phyloP scores from a whole-genome alignment of 106 monocot species.

The Alisma plantagoaquatica region DNA sequence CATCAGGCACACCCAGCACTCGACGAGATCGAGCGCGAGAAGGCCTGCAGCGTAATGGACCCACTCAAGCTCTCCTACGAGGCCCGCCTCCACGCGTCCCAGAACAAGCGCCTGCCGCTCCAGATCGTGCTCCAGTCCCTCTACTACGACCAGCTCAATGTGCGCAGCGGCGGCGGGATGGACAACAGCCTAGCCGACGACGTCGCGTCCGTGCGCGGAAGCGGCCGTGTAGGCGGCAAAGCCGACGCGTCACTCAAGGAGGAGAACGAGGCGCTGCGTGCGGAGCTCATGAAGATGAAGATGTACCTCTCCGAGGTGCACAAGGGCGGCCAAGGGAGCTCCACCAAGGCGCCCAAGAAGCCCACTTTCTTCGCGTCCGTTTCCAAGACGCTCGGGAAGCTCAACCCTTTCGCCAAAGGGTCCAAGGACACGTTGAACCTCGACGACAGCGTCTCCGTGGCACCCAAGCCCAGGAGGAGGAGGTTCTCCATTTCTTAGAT shows the following conservation, averaged over 20 bases:
- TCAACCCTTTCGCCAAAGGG: constrained; percentile 65
- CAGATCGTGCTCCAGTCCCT: too few species aligned
- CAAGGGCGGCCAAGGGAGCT: constrained; percentile 14
- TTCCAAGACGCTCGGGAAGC: constrained; percentile 52
- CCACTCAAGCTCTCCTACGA: too few species aligned
- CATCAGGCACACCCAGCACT: constrained; percentile 61
- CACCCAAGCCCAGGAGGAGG: constrained; percentile 19
- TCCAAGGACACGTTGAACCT: constrained; percentile 57
- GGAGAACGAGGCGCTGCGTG: constrained; percentile 63
- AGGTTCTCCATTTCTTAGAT: constrained; percentile 77
- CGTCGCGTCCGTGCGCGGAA: constrained; percentile 57
- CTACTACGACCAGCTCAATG: too few species aligned
- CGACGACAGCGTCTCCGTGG: constrained; percentile 9
- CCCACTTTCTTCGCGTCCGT: constrained; percentile 45
- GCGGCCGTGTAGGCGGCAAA: background rate
- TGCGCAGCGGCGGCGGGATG: too few species aligned
- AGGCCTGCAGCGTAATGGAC: constrained; percentile 79
- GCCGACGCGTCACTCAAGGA: constrained; percentile 32
- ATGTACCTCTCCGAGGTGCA: constrained; percentile 42
- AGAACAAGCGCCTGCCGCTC: too few species aligned
- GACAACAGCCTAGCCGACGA: constrained; percentile 74
- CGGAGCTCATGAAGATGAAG: constrained; percentile 65
- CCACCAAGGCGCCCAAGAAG: constrained; percentile 28
- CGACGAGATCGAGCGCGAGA: constrained; percentile 78
- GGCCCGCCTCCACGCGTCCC: too few species aligned